Conservation (phyloP, 495 filamentous ascomycete species). For the Lophiostoma macrostomum region DNA sequence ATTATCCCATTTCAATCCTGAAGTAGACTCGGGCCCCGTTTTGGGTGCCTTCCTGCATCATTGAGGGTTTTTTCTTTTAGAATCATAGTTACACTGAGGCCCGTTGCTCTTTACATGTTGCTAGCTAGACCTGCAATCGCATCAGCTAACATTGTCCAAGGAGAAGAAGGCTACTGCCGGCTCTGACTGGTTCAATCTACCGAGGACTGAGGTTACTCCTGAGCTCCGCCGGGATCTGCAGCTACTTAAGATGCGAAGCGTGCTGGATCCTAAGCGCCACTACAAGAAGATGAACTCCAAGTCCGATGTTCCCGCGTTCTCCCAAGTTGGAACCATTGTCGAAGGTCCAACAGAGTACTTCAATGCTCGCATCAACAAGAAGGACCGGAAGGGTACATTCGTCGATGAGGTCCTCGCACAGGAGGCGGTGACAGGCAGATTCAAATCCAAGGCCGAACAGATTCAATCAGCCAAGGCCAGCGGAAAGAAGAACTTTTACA, state of each 20-base stretch:
- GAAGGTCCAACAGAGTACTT: conserved; percentile 87
- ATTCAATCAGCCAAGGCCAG: conserved; percentile 65
- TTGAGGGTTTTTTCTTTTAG: conserved; percentile 63
- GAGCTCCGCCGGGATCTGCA: conserved; percentile 85
- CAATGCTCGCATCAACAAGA: conserved; percentile 73
- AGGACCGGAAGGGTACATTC: conserved; percentile 83
- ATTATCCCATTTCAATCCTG: conserved; percentile 60
- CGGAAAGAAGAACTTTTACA: conserved; percentile 72
- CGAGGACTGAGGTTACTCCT: conserved; percentile 74
- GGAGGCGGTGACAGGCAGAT: conserved; percentile 57
- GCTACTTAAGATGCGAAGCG: conserved; percentile 79
- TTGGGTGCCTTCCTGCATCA: conserved; percentile 67
- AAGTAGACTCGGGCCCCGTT: conserved; percentile 68
- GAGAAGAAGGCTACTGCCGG: conserved; percentile 61
- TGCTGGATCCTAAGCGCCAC: conserved; percentile 82
- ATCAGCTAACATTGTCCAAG: conserved; percentile 41
- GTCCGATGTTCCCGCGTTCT: conserved; percentile 68
- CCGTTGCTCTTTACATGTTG: conserved; percentile 18
- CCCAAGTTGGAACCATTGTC: conserved; percentile 83
- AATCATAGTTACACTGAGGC: conserved; percentile 99
- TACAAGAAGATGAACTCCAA: conserved; percentile 83
- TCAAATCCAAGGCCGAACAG: conserved; percentile 68
- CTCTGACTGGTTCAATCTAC: conserved; percentile 77
- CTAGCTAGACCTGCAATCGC: conserved; percentile 1
- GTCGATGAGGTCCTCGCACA: conserved; percentile 79